A percentile compares a stretch with the other conserved stretches of the same genome.
Evolutionary conservation across 2,329 filamentous ascomycete species (phyloP).

Genomic region (Xenosphaeropsis pyriputrescens): DNA sequence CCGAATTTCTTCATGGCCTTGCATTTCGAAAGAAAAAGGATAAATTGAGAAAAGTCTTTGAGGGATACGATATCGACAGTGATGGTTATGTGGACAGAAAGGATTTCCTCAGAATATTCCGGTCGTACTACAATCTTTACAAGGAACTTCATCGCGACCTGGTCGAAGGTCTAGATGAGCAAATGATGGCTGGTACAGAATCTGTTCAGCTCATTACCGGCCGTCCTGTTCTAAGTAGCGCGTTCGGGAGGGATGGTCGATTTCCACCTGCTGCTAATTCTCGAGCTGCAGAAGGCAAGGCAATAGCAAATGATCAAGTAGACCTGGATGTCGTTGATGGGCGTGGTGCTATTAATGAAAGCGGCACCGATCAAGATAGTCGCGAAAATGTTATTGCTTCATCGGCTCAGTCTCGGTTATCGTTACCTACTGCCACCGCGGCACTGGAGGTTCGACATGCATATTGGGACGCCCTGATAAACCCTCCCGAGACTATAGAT

Average conservation of each 20-base stretch:
- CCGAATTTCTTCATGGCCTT: slow-evolving; percentile 78
- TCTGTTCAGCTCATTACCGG: slow-evolving; percentile 63
- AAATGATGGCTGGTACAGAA: slow-evolving; percentile 60
- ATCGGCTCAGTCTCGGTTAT: slow-evolving; percentile 17
- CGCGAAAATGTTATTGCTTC: slow-evolving; percentile 45
- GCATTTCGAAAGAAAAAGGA: slow-evolving; percentile 55
- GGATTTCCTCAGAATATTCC: slow-evolving; percentile 83
- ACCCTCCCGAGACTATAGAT: slow-evolving; percentile 11
- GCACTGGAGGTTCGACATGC: background rate
- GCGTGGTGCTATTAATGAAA: slow-evolving; percentile 41
- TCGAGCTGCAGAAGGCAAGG: slow-evolving; percentile 50
- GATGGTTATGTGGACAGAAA: slow-evolving; percentile 76
- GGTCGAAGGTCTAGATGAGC: slow-evolving; percentile 62
- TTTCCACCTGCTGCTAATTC: slow-evolving; percentile 48
- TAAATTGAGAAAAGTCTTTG: slow-evolving; percentile 61
- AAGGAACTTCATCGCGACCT: slow-evolving; percentile 82
- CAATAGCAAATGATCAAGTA: slow-evolving; percentile 44
- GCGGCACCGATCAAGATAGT: slow-evolving; percentile 42
- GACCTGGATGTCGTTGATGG: slow-evolving; percentile 33
- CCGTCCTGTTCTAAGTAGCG: slow-evolving; percentile 59
- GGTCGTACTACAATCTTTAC: slow-evolving; percentile 82
- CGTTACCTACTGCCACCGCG: background rate
- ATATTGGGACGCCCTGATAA: slow-evolving; percentile 14
- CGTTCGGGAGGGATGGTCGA: slow-evolving; percentile 58
- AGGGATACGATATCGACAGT: slow-evolving; percentile 79